Evolutionary conservation across 2,329 filamentous ascomycete genomes (phyloP).

Genomic region (Periglandula ipomoeae): DNA sequence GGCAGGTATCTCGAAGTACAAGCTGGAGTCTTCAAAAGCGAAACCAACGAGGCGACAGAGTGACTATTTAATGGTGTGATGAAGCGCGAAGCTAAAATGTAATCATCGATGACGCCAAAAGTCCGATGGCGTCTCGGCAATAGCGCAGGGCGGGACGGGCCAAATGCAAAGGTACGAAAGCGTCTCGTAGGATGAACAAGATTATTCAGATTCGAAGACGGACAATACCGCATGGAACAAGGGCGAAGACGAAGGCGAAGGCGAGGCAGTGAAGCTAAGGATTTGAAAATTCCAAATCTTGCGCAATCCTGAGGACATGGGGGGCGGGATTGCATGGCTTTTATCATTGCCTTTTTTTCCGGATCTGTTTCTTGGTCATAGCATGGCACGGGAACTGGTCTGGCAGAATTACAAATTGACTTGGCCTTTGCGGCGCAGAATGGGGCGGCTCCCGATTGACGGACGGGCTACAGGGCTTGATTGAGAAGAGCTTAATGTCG

Average conservation of each 20-base stretch:
- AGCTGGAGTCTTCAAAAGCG: no score
- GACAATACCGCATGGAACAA: neutral
- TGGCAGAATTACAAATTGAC: no score
- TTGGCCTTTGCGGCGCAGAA: no score
- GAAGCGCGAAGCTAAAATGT: neutral
- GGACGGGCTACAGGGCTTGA: no score
- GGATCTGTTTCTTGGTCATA: no score
- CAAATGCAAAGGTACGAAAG: neutral
- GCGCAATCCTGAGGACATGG: neutral
- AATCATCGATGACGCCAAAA: conserved; percentile 6
- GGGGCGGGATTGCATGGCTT: no score
- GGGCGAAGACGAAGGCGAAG: no score
- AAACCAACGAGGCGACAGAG: neutral
- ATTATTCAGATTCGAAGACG: neutral
- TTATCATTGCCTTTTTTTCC: no score
- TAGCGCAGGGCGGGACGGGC: neutral
- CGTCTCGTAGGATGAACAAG: neutral
- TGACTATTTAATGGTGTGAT: neutral
- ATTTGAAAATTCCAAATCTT: neutral
- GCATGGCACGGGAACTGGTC: no score
- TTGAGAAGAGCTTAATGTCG: no score
- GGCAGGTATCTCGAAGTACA: no score
- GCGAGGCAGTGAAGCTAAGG: neutral
- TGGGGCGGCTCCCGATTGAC: no score
- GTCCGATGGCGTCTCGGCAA: neutral